These are phyloP conservation scores for Suillus ampliporus DNA, from an alignment of 768 basidiomycete species.

Conservation along the genomic window DNA sequence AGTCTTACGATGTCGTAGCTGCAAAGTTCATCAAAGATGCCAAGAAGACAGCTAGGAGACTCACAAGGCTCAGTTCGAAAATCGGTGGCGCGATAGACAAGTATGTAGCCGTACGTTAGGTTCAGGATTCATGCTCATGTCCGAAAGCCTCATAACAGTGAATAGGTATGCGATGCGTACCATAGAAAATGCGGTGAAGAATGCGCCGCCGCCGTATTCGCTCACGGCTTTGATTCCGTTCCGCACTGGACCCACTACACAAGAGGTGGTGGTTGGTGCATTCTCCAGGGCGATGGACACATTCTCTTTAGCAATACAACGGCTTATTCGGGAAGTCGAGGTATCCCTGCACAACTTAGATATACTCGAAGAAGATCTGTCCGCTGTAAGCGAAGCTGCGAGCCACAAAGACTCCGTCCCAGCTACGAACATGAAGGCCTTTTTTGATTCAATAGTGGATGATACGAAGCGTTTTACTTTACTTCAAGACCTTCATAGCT, in stretches of 20 bases:
- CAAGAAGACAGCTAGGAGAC: conserved; percentile 58
- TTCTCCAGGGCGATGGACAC: conserved; percentile 70
- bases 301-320: conserved; percentile 55
- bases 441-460: conserved; percentile 52
- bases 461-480: conserved; percentile 58
- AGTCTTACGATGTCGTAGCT: conserved; percentile 60
- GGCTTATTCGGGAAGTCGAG: conserved; percentile 73
- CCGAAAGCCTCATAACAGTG: conserved; percentile 40
- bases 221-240: conserved; percentile 49
- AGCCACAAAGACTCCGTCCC: conserved; percentile 60
- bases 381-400: conserved; percentile 60
- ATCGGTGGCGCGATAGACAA: conserved; percentile 78
- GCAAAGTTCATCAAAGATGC: conserved; percentile 64
- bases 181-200: conserved; percentile 48
- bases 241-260: conserved; percentile 37
- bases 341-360: conserved; percentile 59
- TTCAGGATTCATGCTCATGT: not conserved
- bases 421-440: too few species aligned
- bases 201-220: conserved; percentile 30
- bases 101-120: conserved; percentile 44
- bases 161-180: conserved; percentile 71
- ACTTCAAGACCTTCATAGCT: conserved; percentile 58
- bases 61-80: conserved; percentile 68
- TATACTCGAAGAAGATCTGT: conserved; percentile 64
- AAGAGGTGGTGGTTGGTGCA: conserved; percentile 54